Base-by-base conservation (phyloP, 176 grass and related monocot species). In the Aegilops bicornis region DNA sequence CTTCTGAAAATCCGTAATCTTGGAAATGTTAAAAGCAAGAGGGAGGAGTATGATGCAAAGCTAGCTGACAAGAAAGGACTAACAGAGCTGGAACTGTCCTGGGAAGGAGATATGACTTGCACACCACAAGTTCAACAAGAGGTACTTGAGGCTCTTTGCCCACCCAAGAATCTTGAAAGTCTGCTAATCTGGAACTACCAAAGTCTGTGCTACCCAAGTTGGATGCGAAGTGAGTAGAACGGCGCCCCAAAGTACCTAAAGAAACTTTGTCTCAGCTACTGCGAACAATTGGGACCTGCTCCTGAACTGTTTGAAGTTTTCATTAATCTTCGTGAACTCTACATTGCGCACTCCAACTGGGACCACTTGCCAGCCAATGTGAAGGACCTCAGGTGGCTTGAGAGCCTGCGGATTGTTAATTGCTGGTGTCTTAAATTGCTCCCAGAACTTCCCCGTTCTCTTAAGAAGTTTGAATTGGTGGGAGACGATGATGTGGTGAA, bases 121-220 rank as follows among this genome's bases (percentile, higher is more conserved):
- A 45, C 31, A 10, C 29, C 11, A 4, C 29, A 77, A 7, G 1
- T 24, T 8, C 29, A 54, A 50, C 42, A 2, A 14, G 70, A 76
- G 10, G 24, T 87, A 24, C 70, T 87, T 42, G 79, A 82, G 42
- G 85, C n/a, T 17, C 69, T 87, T 1, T 3, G 23, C 20, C 78
- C 85, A 54, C 85, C 85, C 2, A 48, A 0, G 42, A 7, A 10
- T 1, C 48, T 27, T 31, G 0, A 42, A n/a, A 16, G 6, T 7
- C 45, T 86, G 9, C 8, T 3, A 3, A 70, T 86, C 10, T 0
- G 0, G 0, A 1, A 5, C 2, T 86, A 86, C 33, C 7, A 6
- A 0, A 33, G 64, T 40, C 36, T 17, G 0, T 9, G 2, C 27
- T 79, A 69, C 33, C 84, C 84, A 59, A 66, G 4, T 40, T 86